phyloP scores from a whole-genome alignment of 2,329 filamentous ascomycete species.

The Torrubiella hemipterigena region DNA sequence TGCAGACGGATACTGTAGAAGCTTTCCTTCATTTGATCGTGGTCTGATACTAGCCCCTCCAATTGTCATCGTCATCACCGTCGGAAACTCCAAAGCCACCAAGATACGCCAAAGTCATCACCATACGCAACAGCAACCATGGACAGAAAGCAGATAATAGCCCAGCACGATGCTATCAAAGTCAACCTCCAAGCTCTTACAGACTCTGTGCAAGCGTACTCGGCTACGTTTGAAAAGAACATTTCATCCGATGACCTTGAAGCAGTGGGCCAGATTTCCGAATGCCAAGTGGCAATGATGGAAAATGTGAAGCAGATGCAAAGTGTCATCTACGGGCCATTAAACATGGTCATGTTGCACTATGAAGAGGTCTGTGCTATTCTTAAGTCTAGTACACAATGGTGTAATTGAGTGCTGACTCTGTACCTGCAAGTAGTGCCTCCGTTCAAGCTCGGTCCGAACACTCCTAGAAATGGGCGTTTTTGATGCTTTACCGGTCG shows the following conservation, averaged over 20 bases:
- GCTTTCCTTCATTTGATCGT: too few relatives aligned
- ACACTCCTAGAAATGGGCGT: constrained; percentile 1
- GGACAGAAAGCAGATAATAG: constrained; percentile 1
- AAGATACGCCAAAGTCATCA: too few relatives aligned
- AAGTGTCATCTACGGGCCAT: not conserved
- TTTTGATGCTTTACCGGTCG: constrained; percentile 1
- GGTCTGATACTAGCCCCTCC: too few relatives aligned
- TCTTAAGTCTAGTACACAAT: not conserved
- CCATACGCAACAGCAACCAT: not conserved
- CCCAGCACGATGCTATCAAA: not conserved
- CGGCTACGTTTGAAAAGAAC: not conserved
- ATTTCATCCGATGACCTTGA: not conserved
- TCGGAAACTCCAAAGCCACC: too few relatives aligned
- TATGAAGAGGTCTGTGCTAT: not conserved
- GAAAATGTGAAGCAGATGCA: constrained; percentile 1
- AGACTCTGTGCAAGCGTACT: not conserved
- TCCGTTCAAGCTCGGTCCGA: constrained; percentile 1
- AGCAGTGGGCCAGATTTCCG: not conserved
- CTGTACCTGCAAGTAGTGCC: not conserved
- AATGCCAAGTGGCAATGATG: not conserved
- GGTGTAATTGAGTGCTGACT: not conserved
- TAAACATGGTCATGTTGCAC: constrained; percentile 1
- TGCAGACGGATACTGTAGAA: too few relatives aligned
- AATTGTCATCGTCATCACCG: too few relatives aligned
- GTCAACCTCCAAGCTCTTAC: not conserved